A percentile compares a stretch with the other conserved stretches of the same genome.
These are phyloP conservation scores for Kingdonia uniflora DNA, from an alignment of 164 flowering plant species.

Conservation along the genomic window DNA sequence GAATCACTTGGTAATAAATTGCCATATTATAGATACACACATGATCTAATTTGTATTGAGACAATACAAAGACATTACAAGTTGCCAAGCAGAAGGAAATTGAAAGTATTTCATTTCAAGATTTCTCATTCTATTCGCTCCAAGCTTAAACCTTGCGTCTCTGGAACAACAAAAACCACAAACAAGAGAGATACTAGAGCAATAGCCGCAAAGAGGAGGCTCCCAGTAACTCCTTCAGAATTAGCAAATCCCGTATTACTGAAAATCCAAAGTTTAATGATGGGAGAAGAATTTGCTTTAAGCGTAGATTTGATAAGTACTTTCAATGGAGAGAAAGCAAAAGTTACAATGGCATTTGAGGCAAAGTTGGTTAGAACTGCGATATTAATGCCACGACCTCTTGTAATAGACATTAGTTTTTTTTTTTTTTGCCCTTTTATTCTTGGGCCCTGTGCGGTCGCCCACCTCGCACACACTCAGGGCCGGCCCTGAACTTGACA, in stretches of 20 bases:
- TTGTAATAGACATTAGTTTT: no score
- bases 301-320: constrained; percentile 16
- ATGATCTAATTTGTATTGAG: no score
- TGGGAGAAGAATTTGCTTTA: background rate
- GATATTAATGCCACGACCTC: constrained; percentile 90
- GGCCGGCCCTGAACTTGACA: no score
- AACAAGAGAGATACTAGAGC: constrained; percentile 63
- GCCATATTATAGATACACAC: no score
- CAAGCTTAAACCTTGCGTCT: constrained; percentile 89
- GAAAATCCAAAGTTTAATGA: background rate
- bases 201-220: constrained; percentile 69
- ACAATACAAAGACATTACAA: no score
- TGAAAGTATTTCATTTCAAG: constrained; percentile 26
- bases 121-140: constrained; percentile 59
- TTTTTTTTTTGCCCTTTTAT: no score
- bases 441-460: no score
- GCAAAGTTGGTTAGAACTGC: constrained; percentile 94
- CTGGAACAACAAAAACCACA: constrained; percentile 51
- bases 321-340: constrained; percentile 89
- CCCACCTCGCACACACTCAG: no score
- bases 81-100: no score
- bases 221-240: constrained; percentile 71
- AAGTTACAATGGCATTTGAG: constrained; percentile 84
- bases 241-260: background rate
- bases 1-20: no score